A percentile compares a stretch with the other conserved stretches of the same genome.
Conservation (phyloP, 495 filamentous ascomycete genomes). For the Penicillium ochrochloron region DNA sequence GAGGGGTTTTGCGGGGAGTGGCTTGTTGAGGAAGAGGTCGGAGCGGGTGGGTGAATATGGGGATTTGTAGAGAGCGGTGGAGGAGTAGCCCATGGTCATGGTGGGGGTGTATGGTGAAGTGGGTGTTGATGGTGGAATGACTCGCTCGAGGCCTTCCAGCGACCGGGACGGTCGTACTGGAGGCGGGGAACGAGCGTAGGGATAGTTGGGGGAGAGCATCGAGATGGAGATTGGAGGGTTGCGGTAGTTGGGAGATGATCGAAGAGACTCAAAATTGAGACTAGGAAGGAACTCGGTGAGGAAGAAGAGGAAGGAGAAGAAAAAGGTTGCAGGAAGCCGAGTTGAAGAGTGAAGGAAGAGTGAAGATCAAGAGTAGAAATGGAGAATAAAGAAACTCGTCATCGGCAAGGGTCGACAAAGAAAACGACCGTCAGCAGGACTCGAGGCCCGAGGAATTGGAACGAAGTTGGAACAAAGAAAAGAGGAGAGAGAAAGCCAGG, state of each 20-base stretch:
- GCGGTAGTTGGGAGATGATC: background rate
- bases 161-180: conserved; percentile 46
- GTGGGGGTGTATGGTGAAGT: conserved; percentile 18
- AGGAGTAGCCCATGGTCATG: conserved; percentile 26
- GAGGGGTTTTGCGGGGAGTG: conserved; percentile 41
- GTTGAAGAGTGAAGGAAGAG: conserved; percentile 6
- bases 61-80: conserved; percentile 31
- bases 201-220: conserved; percentile 35
- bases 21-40: conserved; percentile 42
- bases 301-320: background rate
- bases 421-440: conserved; percentile 5
- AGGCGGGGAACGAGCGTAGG: conserved; percentile 36
- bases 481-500: background rate
- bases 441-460: conserved; percentile 1
- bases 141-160: conserved; percentile 49
- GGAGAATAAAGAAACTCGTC: conserved; percentile 5
- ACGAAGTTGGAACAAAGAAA: conserved; percentile 4
- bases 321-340: background rate
- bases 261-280: background rate
- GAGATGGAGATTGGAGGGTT: background rate
- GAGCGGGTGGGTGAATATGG: conserved; percentile 30
- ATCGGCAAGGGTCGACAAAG: conserved; percentile 2
- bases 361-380: background rate
- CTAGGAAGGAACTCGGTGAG: background rate
- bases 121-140: conserved; percentile 37